Evolutionary conservation across 140 eudicot species (phyloP), one percentile per base, ranked within the genome.

Genomic region (Oenanthe javanica): DNA sequence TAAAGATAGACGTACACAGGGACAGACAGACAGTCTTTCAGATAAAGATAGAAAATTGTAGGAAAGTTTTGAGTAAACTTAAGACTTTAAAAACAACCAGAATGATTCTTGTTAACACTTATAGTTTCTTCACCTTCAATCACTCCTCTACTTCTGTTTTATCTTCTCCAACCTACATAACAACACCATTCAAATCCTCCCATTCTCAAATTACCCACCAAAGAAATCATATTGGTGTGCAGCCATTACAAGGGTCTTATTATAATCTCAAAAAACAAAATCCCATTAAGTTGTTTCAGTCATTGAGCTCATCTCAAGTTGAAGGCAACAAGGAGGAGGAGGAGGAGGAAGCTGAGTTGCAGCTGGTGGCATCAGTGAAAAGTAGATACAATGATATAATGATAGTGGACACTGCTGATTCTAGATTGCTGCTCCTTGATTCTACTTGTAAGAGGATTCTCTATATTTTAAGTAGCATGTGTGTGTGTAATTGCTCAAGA

Each of bases 341-440:
- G 64, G 50, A 31, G 25, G 77, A 31, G 15, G 81, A 84, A 61
- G 57, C 43, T 42, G 86, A 84, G 14, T 87, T 13, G 83, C 64
- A 83, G 70, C 88, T 93, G 25, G 61, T 93, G 80, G 77, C 89
- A 18, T 87, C 88, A 43, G 48, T 87, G 43, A 87, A 82, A 59
- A 93, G 79, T 83, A n/a, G 18, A 4, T 89, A 86, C 82, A 93
- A 93, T 55, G 86, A 88, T 77, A 90, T 93, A 2, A 81, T 91
- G 2, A 91, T 93, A 55, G 42, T 93, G 12, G 95, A 93, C 21
- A 89, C 93, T 8, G 81, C 88, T 50, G 80, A 89, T 3, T 88
- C 93, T 9, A 86, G 92, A 77, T 80, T 93, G 82, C 88, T 93
- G 77, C 92, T 93, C 16, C 96, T 94, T 59, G 98, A 94, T 82